Evolutionary conservation across 495 filamentous ascomycete genomes (phyloP).

Genomic region (Aspergillus affinis): DNA sequence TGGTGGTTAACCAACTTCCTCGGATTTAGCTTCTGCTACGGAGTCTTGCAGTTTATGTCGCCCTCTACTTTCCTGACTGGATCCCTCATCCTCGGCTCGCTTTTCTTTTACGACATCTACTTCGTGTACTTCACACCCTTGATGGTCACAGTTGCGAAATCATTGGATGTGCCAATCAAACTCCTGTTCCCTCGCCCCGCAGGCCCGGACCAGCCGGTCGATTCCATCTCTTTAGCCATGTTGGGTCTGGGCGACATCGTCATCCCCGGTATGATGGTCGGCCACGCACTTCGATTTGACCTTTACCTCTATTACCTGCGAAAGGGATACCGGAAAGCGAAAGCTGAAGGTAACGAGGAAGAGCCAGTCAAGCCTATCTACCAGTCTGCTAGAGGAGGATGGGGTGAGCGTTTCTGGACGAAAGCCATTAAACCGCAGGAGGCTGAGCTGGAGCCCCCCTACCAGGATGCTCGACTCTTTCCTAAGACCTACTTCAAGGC

Average conservation of each 20-base stretch:
- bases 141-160: slow-evolving; percentile 94
- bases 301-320: slow-evolving; percentile 76
- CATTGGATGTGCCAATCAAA: slow-evolving; percentile 90
- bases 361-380: slow-evolving; percentile 54
- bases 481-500: slow-evolving; percentile 88
- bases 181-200: slow-evolving; percentile 76
- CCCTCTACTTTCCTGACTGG: slow-evolving; percentile 88
- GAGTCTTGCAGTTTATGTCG: slow-evolving; percentile 77
- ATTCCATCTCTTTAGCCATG: slow-evolving; percentile 63
- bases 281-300: slow-evolving; percentile 85
- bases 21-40: slow-evolving; percentile 83
- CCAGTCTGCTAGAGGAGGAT: slow-evolving; percentile 61
- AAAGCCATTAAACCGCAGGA: slow-evolving; percentile 25
- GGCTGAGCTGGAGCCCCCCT: slow-evolving; percentile 37
- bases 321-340: slow-evolving; percentile 46
- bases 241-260: slow-evolving; percentile 93
- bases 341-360: slow-evolving; percentile 36
- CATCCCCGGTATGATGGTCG: slow-evolving; percentile 91
- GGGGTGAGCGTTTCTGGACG: slow-evolving; percentile 88
- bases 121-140: slow-evolving; percentile 97
- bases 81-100: slow-evolving; percentile 67
- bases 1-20: slow-evolving; percentile 87
- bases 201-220: slow-evolving; percentile 35
- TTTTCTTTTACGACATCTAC: slow-evolving; percentile 95
- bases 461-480: slow-evolving; percentile 55